These are phyloP conservation scores for Wallemia hederae DNA, from an alignment of 1,284 basidiomycete genomes.

Conservation along the genomic window DNA sequence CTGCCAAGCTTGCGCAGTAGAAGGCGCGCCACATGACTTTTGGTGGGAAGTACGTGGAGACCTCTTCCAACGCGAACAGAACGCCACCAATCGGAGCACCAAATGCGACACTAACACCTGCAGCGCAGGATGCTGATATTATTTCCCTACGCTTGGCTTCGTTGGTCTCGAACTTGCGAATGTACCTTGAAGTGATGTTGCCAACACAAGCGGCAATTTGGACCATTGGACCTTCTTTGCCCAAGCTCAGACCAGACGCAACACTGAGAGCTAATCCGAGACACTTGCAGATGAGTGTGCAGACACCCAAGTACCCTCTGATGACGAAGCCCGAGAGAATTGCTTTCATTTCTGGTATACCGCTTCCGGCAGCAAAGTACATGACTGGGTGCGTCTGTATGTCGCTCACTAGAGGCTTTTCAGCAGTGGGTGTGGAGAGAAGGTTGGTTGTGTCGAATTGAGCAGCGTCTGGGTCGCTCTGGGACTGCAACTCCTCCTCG, in stretches of 20 bases:
- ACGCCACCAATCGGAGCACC: slow-evolving; percentile 82
- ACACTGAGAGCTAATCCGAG: slow-evolving; percentile 70
- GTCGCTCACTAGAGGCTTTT: not conserved
- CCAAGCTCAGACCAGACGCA: slow-evolving; percentile 62
- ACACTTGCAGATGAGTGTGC: slow-evolving; percentile 69
- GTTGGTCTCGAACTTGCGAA: slow-evolving; percentile 69
- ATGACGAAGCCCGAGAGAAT: slow-evolving; percentile 95
- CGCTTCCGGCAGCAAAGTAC: slow-evolving; percentile 59
- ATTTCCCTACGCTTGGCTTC: slow-evolving; percentile 84
- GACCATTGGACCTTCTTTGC: slow-evolving; percentile 54
- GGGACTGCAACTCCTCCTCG: slow-evolving; percentile 6
- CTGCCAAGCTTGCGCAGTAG: slow-evolving; percentile 82
- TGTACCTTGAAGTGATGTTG: slow-evolving; percentile 70
- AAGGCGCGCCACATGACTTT: slow-evolving; percentile 82
- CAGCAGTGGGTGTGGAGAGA: not conserved
- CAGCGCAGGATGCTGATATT: slow-evolving; percentile 63
- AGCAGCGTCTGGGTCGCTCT: slow-evolving; percentile 20
- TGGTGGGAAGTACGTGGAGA: slow-evolving; percentile 81
- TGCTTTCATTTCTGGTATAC: slow-evolving; percentile 90
- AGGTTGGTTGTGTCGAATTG: slow-evolving; percentile 31
- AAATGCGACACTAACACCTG: slow-evolving; percentile 28
- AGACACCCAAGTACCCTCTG: slow-evolving; percentile 75
- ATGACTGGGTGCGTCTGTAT: slow-evolving; percentile 4
- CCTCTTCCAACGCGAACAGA: slow-evolving; percentile 71
- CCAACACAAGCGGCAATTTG: slow-evolving; percentile 86